Evolutionary conservation across 2,329 filamentous ascomycete genomes (phyloP), one percentile per base, ranked within the genome.

Genomic region (Fusarium robinianum): DNA sequence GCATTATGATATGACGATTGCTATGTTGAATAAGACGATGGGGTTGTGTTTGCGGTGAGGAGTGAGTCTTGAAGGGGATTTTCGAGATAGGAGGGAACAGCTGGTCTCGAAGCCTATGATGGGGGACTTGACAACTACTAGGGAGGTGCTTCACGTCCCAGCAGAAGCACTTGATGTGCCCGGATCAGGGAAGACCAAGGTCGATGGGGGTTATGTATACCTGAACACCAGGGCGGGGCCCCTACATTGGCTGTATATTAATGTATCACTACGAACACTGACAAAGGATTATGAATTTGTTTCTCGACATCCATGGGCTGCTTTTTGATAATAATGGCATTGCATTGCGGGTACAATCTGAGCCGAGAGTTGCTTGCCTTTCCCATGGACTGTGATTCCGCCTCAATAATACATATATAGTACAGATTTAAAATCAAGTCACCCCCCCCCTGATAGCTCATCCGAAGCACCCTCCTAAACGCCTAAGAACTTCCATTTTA

Each of bases 1-100:
- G 32, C 79, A 85, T 57, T 88, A 87, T 62, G 78, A 89, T 40
- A 79, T 79, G 70, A 88, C 84, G 6, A 64, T 91, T 33, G 76
- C 74, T 12, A 87, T 87, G 85, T 72, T 91, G 41, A 90, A 91
- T 61, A 81, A 85, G 63, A 83, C 76, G 6, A 84, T 90, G 83
- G 79, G 79, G 1, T 63, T 88, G 27, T 87, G 84, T 61, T 63
- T 85, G 45, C 75, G 79, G 46, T 59, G 48, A 60, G 26, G 5
- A 32, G 15, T 25, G 5, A 8, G 22, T 32, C 14, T 17, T 11
- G 21, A 11, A 18, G 6, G 7, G 41, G n/a, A n/a, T 7, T 8
- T 10, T 16, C 8, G 35, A 31, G 24, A 22, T 40, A 18, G 18
- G 16, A 5, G 16, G 23, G 15, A 34, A 24, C 14, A 15, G 15